Conservation (phyloP, 106 monocot species). For the Phalaenopsis aphrodite region DNA sequence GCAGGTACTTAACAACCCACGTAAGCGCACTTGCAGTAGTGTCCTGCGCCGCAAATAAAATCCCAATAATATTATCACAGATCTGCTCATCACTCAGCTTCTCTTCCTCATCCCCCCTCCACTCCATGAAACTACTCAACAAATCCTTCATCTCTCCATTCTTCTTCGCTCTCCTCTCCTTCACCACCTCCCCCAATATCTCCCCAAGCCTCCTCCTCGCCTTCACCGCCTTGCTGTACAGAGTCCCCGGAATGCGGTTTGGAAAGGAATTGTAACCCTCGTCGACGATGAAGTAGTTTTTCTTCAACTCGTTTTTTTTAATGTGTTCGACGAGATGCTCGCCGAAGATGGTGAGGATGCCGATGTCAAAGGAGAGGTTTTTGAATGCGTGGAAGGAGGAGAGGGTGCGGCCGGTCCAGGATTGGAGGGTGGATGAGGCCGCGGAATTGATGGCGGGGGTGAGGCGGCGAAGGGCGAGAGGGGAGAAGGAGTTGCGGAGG, state of each 20-base stretch:
- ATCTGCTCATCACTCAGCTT: constrained; percentile 60
- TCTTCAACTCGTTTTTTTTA: constrained; percentile 40
- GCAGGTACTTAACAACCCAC: constrained; percentile 82
- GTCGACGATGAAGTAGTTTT: constrained; percentile 66
- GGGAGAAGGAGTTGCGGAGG: constrained; percentile 35
- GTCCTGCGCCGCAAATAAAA: constrained; percentile 84
- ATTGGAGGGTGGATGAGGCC: constrained; percentile 21
- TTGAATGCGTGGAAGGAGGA: constrained; percentile 26
- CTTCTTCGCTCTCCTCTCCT: constrained; percentile 36
- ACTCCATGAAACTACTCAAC: constrained; percentile 40
- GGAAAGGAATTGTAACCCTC: constrained; percentile 87
- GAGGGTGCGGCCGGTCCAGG: constrained; percentile 25
- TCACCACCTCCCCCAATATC: constrained; percentile 50
- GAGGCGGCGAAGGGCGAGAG: constrained; percentile 36
- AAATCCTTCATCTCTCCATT: constrained; percentile 23
- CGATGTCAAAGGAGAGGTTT: constrained; percentile 60
- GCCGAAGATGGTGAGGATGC: constrained; percentile 62
- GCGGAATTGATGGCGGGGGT: constrained; percentile 33
- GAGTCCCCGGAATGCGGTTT: constrained; percentile 43
- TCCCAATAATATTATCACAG: constrained; percentile 78
- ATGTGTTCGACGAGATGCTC: constrained; percentile 17
- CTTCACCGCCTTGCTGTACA: constrained; percentile 52
- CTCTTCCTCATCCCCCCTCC: constrained; percentile 18
- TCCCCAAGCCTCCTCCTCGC: constrained; percentile 48
- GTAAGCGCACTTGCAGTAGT: constrained; percentile 82